These are phyloP conservation scores for Geranium rotundifolium DNA, from an alignment of 345 rosid genomes.

Conservation along the genomic window DNA sequence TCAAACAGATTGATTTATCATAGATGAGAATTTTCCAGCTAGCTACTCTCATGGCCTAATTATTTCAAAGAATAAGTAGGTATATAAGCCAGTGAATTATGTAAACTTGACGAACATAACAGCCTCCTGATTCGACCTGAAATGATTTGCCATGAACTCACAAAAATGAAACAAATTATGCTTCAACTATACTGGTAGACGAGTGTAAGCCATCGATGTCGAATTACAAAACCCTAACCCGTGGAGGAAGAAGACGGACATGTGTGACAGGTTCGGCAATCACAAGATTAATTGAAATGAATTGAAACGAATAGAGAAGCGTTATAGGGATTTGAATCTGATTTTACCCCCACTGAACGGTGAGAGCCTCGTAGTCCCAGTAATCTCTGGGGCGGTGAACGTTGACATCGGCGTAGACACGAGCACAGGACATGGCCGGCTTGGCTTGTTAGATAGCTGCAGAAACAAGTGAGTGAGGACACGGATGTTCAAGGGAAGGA, in stretches of 20 bases:
- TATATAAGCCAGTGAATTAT: neutral
- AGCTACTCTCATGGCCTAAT: too few relatives aligned
- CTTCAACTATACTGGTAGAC: neutral
- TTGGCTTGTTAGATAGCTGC: neutral
- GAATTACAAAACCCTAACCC: neutral
- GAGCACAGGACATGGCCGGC: slow-evolving; percentile 32
- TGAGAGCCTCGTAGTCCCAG: slow-evolving; percentile 59
- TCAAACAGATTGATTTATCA: neutral
- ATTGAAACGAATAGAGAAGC: neutral
- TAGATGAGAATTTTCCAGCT: neutral
- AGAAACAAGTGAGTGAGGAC: neutral
- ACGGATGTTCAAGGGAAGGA: too few relatives aligned
- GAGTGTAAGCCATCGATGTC: neutral
- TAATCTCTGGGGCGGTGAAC: slow-evolving; percentile 45
- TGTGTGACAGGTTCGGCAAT: neutral
- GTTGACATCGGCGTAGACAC: slow-evolving; percentile 46
- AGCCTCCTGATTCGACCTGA: neutral
- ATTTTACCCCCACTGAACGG: slow-evolving; percentile 49
- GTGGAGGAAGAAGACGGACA: neutral
- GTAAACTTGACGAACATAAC: neutral
- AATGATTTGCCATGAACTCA: neutral
- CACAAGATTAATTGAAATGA: neutral
- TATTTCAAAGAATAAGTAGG: neutral
- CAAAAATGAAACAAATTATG: neutral
- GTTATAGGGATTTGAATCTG: neutral